phyloP scores from a whole-genome alignment of 768 basidiomycete genomes.

The Kwoniella shandongensis region DNA sequence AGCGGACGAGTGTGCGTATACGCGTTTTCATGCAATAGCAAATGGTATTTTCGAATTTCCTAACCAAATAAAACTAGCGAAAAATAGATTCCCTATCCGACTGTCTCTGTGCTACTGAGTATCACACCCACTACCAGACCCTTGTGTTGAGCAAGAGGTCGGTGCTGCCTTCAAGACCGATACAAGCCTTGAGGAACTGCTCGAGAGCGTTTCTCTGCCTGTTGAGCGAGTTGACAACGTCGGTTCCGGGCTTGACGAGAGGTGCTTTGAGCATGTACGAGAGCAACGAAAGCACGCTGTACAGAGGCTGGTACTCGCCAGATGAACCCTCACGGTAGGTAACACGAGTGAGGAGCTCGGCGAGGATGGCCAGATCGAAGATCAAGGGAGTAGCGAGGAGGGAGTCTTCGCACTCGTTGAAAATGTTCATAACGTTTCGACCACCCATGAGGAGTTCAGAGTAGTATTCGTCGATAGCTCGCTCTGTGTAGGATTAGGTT shows the following conservation, averaged over 20 bases:
- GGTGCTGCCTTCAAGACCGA: conserved; percentile 76
- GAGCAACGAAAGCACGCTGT: conserved; percentile 87
- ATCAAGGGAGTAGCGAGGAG: conserved; percentile 94
- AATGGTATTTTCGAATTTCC: conserved; percentile 32
- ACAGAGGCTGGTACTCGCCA: conserved; percentile 74
- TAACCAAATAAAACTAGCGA: conserved; percentile 20
- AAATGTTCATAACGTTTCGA: conserved; percentile 77
- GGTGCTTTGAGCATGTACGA: conserved; percentile 98
- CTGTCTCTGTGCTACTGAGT: neutral
- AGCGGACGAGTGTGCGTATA: too few species aligned
- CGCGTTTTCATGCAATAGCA: conserved; percentile 28
- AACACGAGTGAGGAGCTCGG: conserved; percentile 90
- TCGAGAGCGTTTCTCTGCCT: conserved; percentile 94
- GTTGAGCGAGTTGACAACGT: conserved; percentile 91
- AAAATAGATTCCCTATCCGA: conserved; percentile 1
- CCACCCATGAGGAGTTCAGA: conserved; percentile 98
- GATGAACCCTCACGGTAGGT: conserved; percentile 65
- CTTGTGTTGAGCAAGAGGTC: conserved; percentile 85
- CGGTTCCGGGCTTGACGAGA: conserved; percentile 83
- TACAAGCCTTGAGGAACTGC: conserved; percentile 88
- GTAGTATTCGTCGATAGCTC: conserved; percentile 98
- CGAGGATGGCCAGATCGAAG: conserved; percentile 86
- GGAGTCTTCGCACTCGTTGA: conserved; percentile 99
- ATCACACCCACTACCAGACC: conserved; percentile 65
- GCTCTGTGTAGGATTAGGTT: conserved; percentile 17